phyloP scores from a whole-genome alignment of 805 yeast genomes.

The Priceomyces medius region DNA sequence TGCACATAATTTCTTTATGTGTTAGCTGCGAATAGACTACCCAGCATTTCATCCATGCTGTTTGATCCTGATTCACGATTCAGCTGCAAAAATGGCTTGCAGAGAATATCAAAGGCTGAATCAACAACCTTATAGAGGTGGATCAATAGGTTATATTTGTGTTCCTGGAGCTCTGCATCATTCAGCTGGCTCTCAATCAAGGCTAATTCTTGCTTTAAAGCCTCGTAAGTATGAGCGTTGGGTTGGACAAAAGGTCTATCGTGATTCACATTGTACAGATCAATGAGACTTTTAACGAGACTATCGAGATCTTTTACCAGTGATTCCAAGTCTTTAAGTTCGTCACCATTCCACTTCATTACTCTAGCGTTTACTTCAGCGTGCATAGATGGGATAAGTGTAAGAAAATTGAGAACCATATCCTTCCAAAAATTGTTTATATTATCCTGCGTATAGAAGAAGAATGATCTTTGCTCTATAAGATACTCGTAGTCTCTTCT shows the following conservation, averaged over 20 bases:
- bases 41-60: not conserved
- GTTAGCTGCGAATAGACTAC: too few relatives aligned
- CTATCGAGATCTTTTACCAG: slow-evolving; percentile 3
- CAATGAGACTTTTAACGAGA: slow-evolving; percentile 9
- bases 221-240: slow-evolving; percentile 1
- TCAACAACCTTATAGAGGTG: not conserved
- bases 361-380: slow-evolving; percentile 11
- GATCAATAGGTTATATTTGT: not conserved
- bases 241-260: slow-evolving; percentile 9
- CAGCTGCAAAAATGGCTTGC: not conserved
- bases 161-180: not conserved
- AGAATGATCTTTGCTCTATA: slow-evolving; percentile 8
- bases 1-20: too few relatives aligned
- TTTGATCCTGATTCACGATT: not conserved
- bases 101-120: not conserved
- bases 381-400: slow-evolving; percentile 17
- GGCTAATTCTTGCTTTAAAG: not conserved
- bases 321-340: slow-evolving; percentile 15
- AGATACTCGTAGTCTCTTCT: slow-evolving; percentile 23
- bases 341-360: slow-evolving; percentile 17
- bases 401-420: slow-evolving; percentile 13
- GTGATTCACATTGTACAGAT: slow-evolving; percentile 8
- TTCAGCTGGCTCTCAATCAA: not conserved
- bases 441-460: slow-evolving; percentile 8
- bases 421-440: slow-evolving; percentile 20